A percentile compares a stretch with the other conserved stretches of the same genome.
Evolutionary conservation across 108 stramenopile genomes (phyloP).

Genomic region (Cyclotella sp.): DNA sequence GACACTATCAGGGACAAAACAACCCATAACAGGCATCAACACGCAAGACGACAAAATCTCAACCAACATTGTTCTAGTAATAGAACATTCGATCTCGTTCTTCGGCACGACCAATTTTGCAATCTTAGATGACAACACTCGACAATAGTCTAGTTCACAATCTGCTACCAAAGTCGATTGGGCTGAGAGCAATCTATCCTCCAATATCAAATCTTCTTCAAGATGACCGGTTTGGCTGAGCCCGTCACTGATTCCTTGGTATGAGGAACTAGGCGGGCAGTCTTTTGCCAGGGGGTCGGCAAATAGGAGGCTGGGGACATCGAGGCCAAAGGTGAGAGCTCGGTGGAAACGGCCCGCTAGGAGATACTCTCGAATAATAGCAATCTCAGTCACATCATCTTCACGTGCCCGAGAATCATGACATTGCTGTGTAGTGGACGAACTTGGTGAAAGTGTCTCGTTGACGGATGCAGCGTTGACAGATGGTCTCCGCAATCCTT

Average conservation of each 20-base stretch:
- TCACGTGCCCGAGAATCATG: neutral
- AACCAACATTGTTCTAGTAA: constrained; percentile 63
- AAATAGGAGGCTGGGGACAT: constrained; percentile 85
- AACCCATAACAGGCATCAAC: constrained; percentile 73
- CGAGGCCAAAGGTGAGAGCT: constrained; percentile 87
- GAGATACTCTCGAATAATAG: constrained; percentile 76
- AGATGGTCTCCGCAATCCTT: constrained; percentile 1
- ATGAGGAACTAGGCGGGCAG: constrained; percentile 53
- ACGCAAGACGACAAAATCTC: constrained; percentile 76
- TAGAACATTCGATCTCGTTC: constrained; percentile 67
- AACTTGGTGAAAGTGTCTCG: constrained; percentile 1
- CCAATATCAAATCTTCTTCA: constrained; percentile 65
- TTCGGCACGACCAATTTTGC: constrained; percentile 63
- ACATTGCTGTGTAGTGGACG: constrained; percentile 11
- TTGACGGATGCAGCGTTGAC: constrained; percentile 1
- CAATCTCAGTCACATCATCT: constrained; percentile 64
- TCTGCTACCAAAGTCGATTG: constrained; percentile 57
- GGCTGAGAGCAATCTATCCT: constrained; percentile 69
- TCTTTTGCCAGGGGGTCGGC: constrained; percentile 78
- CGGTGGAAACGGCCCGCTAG: constrained; percentile 78
- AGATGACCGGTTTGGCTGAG: constrained; percentile 36
- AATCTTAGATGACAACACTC: constrained; percentile 75
- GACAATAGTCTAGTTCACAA: constrained; percentile 88
- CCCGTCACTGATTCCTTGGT: constrained; percentile 28
- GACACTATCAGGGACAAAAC: constrained; percentile 71